phyloP scores from a whole-genome alignment of 495 filamentous ascomycete species.

The Podospora appendiculata region DNA sequence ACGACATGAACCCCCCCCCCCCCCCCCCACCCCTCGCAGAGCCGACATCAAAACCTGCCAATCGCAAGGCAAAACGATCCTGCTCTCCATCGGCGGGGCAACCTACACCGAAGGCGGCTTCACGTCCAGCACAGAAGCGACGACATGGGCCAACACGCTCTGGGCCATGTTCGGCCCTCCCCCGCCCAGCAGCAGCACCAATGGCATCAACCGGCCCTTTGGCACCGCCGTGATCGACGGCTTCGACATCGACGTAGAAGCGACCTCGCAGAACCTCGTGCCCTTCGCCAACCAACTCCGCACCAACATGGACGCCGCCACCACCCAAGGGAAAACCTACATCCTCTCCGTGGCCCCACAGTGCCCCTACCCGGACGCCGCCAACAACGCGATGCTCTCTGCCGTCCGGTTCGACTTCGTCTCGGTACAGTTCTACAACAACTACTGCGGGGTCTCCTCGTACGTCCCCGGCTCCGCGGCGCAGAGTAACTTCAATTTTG shows the following conservation, averaged over 20 bases:
- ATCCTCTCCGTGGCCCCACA: conserved; percentile 62
- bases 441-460: conserved; percentile 53
- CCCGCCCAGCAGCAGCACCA: conserved; percentile 12
- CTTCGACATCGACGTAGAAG: conserved; percentile 65
- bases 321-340: conserved; percentile 36
- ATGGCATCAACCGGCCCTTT: conserved; percentile 56
- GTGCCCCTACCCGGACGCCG: conserved; percentile 56
- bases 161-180: conserved; percentile 62
- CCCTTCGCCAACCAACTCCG: conserved; percentile 51
- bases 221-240: conserved; percentile 58
- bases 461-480: conserved; percentile 37
- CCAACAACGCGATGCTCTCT: conserved; percentile 49
- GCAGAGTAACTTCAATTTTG: conserved; percentile 60
- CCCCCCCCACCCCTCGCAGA: conserved; percentile 7
- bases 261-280: conserved; percentile 38
- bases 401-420: conserved; percentile 54
- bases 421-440: conserved; percentile 63
- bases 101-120: conserved; percentile 58
- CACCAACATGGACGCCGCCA: conserved; percentile 39
- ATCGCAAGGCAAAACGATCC: conserved; percentile 52
- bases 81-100: conserved; percentile 61
- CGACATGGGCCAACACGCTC: conserved; percentile 48
- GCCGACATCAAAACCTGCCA: conserved; percentile 61
- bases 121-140: conserved; percentile 41
- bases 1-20: too few species aligned